phyloP scores from a whole-genome alignment of 257 asterid genomes.

The Nicotiana sylvestris region DNA sequence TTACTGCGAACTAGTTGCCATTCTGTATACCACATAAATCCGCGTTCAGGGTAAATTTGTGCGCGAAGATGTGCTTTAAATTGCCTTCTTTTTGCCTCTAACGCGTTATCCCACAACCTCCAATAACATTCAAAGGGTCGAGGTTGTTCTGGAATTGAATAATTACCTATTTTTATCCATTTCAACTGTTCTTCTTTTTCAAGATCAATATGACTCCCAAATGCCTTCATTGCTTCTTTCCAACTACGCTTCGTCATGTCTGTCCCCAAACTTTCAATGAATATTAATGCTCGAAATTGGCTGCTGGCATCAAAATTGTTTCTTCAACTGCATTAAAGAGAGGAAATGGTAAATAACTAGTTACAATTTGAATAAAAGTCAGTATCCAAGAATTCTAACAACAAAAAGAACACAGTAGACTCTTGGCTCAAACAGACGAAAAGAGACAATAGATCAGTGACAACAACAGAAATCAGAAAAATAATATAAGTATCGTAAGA shows the following conservation, averaged over 20 bases:
- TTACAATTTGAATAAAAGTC: no score
- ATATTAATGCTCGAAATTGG: neutral
- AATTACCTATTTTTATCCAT: slow-evolving; percentile 61
- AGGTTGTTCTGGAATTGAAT: slow-evolving; percentile 18
- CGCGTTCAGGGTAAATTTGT: slow-evolving; percentile 4
- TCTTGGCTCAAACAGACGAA: no score
- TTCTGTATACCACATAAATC: slow-evolving; percentile 20
- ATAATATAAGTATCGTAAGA: no score
- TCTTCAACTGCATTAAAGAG: neutral
- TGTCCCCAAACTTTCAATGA: neutral
- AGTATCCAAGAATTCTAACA: no score
- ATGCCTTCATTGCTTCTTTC: slow-evolving; percentile 43
- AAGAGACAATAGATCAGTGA: no score
- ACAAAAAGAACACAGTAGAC: no score
- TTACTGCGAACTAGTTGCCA: slow-evolving; percentile 27
- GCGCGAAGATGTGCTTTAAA: slow-evolving; percentile 14
- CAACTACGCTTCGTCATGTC: slow-evolving; percentile 38
- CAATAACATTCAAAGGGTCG: slow-evolving; percentile 22
- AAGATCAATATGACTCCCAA: slow-evolving; percentile 52
- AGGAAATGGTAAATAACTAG: no score
- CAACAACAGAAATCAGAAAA: no score
- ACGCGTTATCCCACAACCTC: slow-evolving; percentile 23
- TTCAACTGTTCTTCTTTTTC: slow-evolving; percentile 61
- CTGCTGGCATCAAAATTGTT: neutral
- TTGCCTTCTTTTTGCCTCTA: slow-evolving; percentile 20